Evolutionary conservation across 352 stramenopile genomes (phyloP), one percentile per base, ranked within the genome.

Genomic region (Globisporangium nunn): DNA sequence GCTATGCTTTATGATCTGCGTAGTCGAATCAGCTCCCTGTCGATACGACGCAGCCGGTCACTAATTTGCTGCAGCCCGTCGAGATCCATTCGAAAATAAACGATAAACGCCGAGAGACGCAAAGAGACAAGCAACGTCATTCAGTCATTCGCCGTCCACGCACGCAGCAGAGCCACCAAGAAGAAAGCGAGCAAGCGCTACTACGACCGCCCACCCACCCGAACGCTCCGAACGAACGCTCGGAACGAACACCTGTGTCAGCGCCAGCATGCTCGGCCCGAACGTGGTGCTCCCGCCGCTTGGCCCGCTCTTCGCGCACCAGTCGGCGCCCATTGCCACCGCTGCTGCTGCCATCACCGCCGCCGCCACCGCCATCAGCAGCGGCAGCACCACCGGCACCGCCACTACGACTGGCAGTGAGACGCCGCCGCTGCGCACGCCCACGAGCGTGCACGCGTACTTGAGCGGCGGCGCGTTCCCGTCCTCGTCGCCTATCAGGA

Each of bases 401-500:
- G 62, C 70, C 39, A 65, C 68, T 49, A 71, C 23, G 23, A 23
- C 67, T 31, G 48, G 55, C 31, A 76, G 78, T 60, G 78, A 83
- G 47, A 62, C 70, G 52, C 67, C 59, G 37, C 60, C 61, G 43
- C 39, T 88, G 12, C 71, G 76, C 39, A 89, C 79, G 29, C 76
- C 79, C 17, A 89, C 79, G 39, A 81, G 75, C 54, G 67, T 74
- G 30, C 53, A 58, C 35, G 61, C 57, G 45, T 69, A 63, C 18
- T 54, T 71, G 30, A 52, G 56, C 51, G 60, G 48, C 15, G 60
- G 48, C n/a, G 50, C 58, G 53, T 84, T 85, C 52, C 65, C 73
- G 35, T 77, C 61, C 23, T 79, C 76, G 59, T 89, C 79, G 18
- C 79, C 79, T n/a, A 59, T 89, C 7, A 81, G 81, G 54, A 87